phyloP scores from a whole-genome alignment of 1,284 basidiomycete species.

The Testicularia cyperi region DNA sequence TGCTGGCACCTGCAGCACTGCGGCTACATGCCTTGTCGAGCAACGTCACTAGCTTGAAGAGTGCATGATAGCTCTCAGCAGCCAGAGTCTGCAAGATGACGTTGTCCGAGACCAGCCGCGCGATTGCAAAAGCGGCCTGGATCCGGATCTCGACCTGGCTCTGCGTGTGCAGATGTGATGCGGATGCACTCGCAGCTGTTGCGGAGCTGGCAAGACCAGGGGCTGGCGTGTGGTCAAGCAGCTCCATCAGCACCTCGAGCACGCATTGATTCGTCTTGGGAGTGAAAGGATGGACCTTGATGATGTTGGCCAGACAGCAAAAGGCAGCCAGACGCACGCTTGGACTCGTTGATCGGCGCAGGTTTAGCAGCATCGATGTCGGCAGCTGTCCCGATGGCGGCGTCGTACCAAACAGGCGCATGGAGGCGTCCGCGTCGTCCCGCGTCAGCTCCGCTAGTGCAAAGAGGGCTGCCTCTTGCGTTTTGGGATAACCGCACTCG shows the following conservation, averaged over 20 bases:
- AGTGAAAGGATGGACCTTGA: slow-evolving; percentile 47
- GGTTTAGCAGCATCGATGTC: slow-evolving; percentile 41
- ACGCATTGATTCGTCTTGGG: slow-evolving; percentile 46
- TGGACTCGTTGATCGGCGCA: slow-evolving; percentile 32
- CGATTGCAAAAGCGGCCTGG: slow-evolving; percentile 48
- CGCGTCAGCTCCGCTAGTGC: slow-evolving; percentile 41
- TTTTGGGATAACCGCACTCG: slow-evolving; percentile 43
- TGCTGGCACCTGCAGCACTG: slow-evolving; percentile 1
- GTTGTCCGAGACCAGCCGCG: slow-evolving; percentile 44
- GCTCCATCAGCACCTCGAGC: slow-evolving; percentile 48
- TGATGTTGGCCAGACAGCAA: slow-evolving; percentile 47
- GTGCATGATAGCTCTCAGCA: slow-evolving; percentile 31
- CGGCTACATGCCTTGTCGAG: slow-evolving; percentile 30
- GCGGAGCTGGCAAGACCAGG: slow-evolving; percentile 2
- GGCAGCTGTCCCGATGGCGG: slow-evolving; percentile 41
- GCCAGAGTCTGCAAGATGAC: slow-evolving; percentile 41
- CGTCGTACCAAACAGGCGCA: slow-evolving; percentile 18
- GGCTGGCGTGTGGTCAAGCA: slow-evolving; percentile 32
- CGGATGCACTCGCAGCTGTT: not conserved
- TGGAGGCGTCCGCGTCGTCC: slow-evolving; percentile 24
- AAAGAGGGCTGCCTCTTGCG: slow-evolving; percentile 50
- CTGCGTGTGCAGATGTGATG: slow-evolving; percentile 10
- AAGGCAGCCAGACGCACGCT: slow-evolving; percentile 51
- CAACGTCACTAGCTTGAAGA: slow-evolving; percentile 28
- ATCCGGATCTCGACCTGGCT: slow-evolving; percentile 42